Evolutionary conservation across 2,329 filamentous ascomycete genomes (phyloP).

Genomic region (Apiospora koreana): DNA sequence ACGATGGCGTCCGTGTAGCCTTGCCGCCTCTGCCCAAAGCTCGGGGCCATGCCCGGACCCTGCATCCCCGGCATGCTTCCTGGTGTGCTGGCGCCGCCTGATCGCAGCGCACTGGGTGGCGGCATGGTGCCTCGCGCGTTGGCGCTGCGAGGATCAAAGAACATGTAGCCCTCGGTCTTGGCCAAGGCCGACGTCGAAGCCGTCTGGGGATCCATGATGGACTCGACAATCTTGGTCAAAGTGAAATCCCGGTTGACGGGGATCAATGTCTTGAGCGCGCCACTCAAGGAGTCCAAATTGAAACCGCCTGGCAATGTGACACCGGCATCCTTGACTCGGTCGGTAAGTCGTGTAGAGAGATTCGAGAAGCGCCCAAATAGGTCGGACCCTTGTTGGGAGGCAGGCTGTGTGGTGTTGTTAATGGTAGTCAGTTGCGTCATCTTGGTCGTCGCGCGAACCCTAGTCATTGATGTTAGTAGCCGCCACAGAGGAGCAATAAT

Average conservation of each 20-base stretch:
- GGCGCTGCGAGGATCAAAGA: conserved; percentile 92
- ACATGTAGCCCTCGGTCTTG: conserved; percentile 95
- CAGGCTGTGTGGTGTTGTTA: conserved; percentile 68
- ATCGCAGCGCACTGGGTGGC: conserved; percentile 65
- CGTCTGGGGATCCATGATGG: conserved; percentile 92
- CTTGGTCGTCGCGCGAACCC: conserved; percentile 89
- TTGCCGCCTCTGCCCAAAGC: conserved; percentile 87
- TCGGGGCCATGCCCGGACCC: conserved; percentile 69
- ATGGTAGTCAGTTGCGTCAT: conserved; percentile 98
- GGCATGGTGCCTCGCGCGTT: conserved; percentile 93
- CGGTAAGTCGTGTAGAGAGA: conserved; percentile 87
- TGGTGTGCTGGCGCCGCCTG: conserved; percentile 40
- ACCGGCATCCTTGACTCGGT: conserved; percentile 87
- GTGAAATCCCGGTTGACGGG: conserved; percentile 94
- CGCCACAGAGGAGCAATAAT: too few species aligned
- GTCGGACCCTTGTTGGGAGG: conserved; percentile 66
- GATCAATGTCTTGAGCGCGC: conserved; percentile 97
- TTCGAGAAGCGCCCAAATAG: conserved; percentile 92
- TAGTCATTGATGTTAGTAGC: conserved; percentile 27
- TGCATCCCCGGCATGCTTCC: conserved; percentile 45
- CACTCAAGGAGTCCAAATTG: conserved; percentile 93
- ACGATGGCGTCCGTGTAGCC: conserved; percentile 89
- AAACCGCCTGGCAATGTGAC: conserved; percentile 69
- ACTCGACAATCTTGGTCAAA: conserved; percentile 96
- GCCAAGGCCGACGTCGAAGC: conserved; percentile 90